Percentiles rank a stretch among this genome's conserved stretches.
Conservation (phyloP, 305 asterid species). For the Fraxinus ornus region DNA sequence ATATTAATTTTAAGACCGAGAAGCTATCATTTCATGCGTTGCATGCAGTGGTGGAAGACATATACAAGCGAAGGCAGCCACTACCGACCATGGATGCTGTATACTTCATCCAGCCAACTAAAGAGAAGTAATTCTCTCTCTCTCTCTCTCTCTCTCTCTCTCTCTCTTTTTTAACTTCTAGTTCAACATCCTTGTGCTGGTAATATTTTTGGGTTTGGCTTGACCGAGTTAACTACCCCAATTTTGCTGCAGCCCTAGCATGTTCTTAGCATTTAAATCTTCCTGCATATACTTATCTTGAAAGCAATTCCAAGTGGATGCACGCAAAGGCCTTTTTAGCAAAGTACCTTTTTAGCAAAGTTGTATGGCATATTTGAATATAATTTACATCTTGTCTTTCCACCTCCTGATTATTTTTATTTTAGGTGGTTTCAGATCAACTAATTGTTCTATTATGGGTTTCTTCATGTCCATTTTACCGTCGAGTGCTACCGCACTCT, state of each 20-base stretch:
- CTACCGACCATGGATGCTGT: conserved; percentile 96
- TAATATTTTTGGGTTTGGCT: not conserved
- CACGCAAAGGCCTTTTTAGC: not conserved
- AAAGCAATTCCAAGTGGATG: not conserved
- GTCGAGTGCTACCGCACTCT: not conserved
- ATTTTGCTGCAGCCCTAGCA: not conserved
- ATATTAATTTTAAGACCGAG: conserved; percentile 18
- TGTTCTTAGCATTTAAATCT: conserved; percentile 7
- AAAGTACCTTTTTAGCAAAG: not conserved
- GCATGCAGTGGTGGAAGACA: conserved; percentile 97
- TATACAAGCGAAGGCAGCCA: conserved; percentile 92
- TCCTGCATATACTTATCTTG: not conserved
- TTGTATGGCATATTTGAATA: not conserved
- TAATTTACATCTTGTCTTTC: not conserved
- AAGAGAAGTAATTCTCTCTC: conserved; percentile 65
- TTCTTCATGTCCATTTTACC: not conserved
- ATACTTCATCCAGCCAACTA: conserved; percentile 93
- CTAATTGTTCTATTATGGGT: not conserved
- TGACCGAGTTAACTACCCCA: not conserved
- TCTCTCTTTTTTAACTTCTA: conserved; percentile 7
- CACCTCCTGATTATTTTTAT: not conserved
- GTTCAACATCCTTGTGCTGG: conserved; percentile 13
- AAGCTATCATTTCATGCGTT: conserved; percentile 30
- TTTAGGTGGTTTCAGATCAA: not conserved
- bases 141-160: not conserved